Evolutionary conservation across 331 rosid species (phyloP), one percentile per base, ranked within the genome.

Genomic region (Rhamnella rubrinervis): DNA sequence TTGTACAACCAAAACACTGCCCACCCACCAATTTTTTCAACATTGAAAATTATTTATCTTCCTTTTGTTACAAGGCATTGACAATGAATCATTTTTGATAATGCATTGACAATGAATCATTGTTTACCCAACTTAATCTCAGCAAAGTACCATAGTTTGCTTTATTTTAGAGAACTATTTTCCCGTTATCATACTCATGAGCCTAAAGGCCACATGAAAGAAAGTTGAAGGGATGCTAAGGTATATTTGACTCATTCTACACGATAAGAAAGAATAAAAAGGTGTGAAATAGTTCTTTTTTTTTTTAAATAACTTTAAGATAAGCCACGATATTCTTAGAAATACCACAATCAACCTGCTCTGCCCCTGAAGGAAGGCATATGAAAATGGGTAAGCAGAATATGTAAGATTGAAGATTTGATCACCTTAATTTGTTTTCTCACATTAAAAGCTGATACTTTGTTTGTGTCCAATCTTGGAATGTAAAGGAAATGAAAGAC

Each of bases 131-230:
- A 35, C 53, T 61, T 19, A 49, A 75, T 67, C n/a, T 37, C 23
- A 18, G 56, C 46, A 68, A 31, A 59, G 37, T 52, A 65, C 71
- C 63, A 59, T 38, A 55, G 46, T 71, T 31, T 31, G 19, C 55
- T 59, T 41, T 59, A 7, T 46, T 6, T 26, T 28, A 69, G 68
- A 71, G 56, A 57, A 77, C 51, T 4, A 11, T 73, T 31, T 31
- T 63, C 49, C 69, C 56, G 52, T 39, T 57, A 74, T 72, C 49
- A 28, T 46, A 57, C 53, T 78, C 77, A 58, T 41, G 59, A 23
- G 10, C 28, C 58, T 65, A 47, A 53, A 31, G 57, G 65, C 37
- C 40, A 55, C 37, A 49, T 40, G 41, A 21, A 64, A 18, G 49
- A 73, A 55, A 61, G 40, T 64, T 3, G 17, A 11, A 25, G 6